phyloP scores from a whole-genome alignment of 805 yeast genomes.

The Hanseniaspora singularis region DNA sequence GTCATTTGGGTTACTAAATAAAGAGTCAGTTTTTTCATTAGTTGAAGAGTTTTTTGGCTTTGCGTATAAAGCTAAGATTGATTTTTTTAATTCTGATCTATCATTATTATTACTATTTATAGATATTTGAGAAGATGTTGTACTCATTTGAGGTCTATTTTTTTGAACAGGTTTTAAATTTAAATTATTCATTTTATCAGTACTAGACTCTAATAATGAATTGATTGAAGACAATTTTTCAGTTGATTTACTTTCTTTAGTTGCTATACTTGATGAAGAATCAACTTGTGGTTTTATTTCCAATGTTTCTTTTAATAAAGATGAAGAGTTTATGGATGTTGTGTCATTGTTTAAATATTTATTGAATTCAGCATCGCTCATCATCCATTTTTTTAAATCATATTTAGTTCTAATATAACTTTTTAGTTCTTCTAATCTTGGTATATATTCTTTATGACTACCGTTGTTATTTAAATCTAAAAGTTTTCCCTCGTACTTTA shows the following conservation, averaged over 20 bases:
- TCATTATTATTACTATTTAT: slow-evolving; percentile 16
- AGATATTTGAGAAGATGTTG: slow-evolving; percentile 13
- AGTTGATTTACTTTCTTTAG: background rate
- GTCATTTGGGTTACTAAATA: slow-evolving; percentile 16
- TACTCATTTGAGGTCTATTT: background rate
- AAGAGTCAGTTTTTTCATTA: slow-evolving; percentile 18
- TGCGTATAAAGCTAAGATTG: slow-evolving; percentile 78
- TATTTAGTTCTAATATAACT: slow-evolving; percentile 87
- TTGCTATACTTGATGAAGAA: slow-evolving; percentile 11
- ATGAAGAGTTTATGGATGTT: too few relatives aligned
- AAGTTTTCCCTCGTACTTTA: slow-evolving; percentile 71
- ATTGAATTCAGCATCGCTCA: slow-evolving; percentile 28
- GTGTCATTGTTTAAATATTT: too few relatives aligned
- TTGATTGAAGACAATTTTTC: too few relatives aligned
- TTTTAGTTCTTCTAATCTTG: slow-evolving; percentile 74
- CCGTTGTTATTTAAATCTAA: slow-evolving; percentile 15
- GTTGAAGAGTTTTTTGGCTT: slow-evolving; percentile 31
- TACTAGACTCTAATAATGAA: slow-evolving; percentile 10
- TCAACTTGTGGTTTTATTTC: too few relatives aligned
- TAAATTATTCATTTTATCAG: slow-evolving; percentile 16
- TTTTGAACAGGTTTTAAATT: slow-evolving; percentile 11
- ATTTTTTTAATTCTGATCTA: slow-evolving; percentile 82
- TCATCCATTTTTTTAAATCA: slow-evolving; percentile 78
- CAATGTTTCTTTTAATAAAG: too few relatives aligned
- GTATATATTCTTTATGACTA: slow-evolving; percentile 52